phyloP scores from a whole-genome alignment of 108 stramenopile genomes.

The Nitzschia sp. region DNA sequence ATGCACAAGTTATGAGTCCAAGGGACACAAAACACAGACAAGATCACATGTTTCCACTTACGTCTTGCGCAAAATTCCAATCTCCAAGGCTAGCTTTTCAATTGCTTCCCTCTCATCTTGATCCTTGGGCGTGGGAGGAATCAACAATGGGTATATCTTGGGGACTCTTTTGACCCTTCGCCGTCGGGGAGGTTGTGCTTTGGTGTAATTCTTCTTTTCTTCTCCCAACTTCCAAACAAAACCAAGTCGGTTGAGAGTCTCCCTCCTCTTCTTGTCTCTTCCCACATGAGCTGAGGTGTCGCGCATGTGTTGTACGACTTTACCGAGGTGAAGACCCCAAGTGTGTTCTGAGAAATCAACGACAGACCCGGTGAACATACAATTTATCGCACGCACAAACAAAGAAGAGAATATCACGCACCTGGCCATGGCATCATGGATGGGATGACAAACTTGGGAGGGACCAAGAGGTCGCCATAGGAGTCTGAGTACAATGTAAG shows the following conservation, averaged over 20 bases:
- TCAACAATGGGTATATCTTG: too few species aligned
- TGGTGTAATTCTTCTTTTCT: conserved; percentile 15
- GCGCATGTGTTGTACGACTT: conserved; percentile 88
- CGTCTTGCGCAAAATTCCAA: conserved; percentile 71
- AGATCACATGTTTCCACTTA: conserved; percentile 12
- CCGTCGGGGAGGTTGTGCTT: conserved; percentile 33
- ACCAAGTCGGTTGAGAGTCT: conserved; percentile 72
- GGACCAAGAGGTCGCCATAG: conserved; percentile 86
- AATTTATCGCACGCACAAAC: too few species aligned
- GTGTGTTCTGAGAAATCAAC: conserved; percentile 72
- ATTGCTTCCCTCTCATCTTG: conserved; percentile 35
- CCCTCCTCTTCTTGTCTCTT: conserved; percentile 57
- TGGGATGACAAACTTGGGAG: conserved; percentile 79
- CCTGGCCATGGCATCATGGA: conserved; percentile 82
- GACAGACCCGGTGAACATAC: too few species aligned
- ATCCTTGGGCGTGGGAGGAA: not conserved
- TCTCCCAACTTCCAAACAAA: conserved; percentile 79
- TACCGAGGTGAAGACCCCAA: conserved; percentile 81
- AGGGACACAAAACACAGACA: too few species aligned
- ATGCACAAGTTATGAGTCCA: too few species aligned
- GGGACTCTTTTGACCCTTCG: too few species aligned
- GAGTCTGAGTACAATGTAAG: conserved; percentile 86
- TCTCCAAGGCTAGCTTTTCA: conserved; percentile 52
- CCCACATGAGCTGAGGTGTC: conserved; percentile 87
- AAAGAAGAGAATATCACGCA: conserved; percentile 44